Evolutionary conservation across 371 early-diverging fungal species (phyloP).

Genomic region (Apophysomyces trapeziformis): DNA sequence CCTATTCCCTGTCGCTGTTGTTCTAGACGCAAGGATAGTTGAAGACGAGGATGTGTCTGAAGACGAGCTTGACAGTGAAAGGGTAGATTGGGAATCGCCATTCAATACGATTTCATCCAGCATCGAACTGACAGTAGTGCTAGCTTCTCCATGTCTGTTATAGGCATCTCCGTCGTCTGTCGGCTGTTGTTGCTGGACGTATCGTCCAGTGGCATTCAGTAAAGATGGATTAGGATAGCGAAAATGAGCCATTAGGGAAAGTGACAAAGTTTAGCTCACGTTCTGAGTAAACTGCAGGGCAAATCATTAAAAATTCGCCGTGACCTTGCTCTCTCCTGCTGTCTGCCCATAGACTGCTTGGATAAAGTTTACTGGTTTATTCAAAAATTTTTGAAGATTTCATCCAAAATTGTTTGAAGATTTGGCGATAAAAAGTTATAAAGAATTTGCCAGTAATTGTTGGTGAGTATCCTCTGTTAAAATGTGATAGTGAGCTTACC

Average conservation of each 20-base stretch:
- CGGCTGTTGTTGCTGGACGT: background rate
- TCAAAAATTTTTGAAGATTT: no score
- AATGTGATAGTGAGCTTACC: no score
- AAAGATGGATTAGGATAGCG: conserved; percentile 13
- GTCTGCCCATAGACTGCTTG: no score
- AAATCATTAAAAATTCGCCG: no score
- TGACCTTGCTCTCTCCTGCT: no score
- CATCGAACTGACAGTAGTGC: background rate
- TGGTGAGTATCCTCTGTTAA: no score
- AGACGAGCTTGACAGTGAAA: conserved; percentile 4
- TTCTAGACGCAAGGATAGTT: conserved; percentile 34
- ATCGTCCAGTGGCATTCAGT: conserved; percentile 1
- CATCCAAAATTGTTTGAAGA: no score
- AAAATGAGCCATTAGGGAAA: conserved; percentile 16
- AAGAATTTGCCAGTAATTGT: no score
- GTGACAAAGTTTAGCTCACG: no score
- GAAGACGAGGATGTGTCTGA: conserved; percentile 35
- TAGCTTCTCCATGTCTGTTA: background rate
- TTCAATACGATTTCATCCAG: background rate
- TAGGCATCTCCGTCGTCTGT: background rate
- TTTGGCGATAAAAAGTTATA: no score
- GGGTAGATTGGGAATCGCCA: conserved; percentile 4
- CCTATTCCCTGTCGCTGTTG: background rate
- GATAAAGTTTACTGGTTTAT: no score
- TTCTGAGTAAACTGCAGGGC: no score